Conservation (phyloP, 768 basidiomycete genomes). For the Kwoniella mangroviensis region DNA sequence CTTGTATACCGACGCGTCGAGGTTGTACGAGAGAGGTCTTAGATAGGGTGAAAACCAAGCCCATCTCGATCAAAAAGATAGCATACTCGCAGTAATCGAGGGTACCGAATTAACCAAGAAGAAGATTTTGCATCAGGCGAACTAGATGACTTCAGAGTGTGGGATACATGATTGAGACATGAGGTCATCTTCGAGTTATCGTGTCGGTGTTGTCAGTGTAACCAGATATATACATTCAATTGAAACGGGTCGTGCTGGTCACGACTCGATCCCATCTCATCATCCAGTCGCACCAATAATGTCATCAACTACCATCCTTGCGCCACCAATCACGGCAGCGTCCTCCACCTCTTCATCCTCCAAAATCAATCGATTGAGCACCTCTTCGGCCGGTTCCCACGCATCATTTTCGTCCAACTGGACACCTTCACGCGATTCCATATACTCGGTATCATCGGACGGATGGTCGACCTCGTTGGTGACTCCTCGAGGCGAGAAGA, state of each 20-base stretch:
- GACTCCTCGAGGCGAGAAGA: conserved; percentile 12
- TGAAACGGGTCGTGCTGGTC: neutral
- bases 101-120: too few relatives aligned
- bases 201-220: too few relatives aligned
- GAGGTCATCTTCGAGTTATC: too few relatives aligned
- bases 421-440: conserved; percentile 14
- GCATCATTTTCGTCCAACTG: conserved; percentile 1
- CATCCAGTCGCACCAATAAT: neutral
- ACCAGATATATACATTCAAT: too few relatives aligned
- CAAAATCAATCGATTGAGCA: neutral
- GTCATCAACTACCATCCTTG: conserved; percentile 4
- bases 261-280: neutral
- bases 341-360: neutral
- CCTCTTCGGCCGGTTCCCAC: neutral
- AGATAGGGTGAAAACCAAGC: neutral
- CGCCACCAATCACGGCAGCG: conserved; percentile 7
- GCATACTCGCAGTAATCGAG: too few relatives aligned
- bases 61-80: too few relatives aligned
- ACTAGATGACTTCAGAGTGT: too few relatives aligned
- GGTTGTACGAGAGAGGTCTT: too few relatives aligned
- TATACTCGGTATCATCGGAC: conserved; percentile 3
- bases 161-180: too few relatives aligned
- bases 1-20: neutral
- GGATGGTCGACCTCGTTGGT: conserved; percentile 8
- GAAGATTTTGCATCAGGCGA: too few relatives aligned